Percentiles rank a stretch among this genome's conserved stretches.
Conservation (phyloP, 2,329 filamentous ascomycete species). For the Sporothrix sp. region DNA sequence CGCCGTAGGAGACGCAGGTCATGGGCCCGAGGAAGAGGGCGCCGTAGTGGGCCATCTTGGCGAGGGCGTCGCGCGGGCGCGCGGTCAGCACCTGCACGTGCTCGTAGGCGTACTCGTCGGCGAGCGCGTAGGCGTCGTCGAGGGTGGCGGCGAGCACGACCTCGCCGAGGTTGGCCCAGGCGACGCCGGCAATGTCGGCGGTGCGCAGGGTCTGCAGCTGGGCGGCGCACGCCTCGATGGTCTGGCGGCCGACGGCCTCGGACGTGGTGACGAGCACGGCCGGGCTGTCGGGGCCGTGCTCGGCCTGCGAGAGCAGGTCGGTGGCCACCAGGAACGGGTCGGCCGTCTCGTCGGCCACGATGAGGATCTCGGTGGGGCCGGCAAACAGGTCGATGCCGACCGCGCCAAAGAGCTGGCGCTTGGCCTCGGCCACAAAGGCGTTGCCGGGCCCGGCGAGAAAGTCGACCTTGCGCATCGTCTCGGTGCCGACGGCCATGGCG, state of each 20-base stretch:
- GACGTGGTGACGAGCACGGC: slow-evolving; percentile 41
- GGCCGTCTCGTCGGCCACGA: slow-evolving; percentile 38
- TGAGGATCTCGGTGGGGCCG: slow-evolving; percentile 42
- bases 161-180: slow-evolving; percentile 38
- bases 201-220: slow-evolving; percentile 34
- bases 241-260: slow-evolving; percentile 28
- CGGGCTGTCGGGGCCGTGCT: slow-evolving; percentile 43
- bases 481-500: slow-evolving; percentile 49
- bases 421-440: slow-evolving; percentile 44
- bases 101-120: slow-evolving; percentile 39
- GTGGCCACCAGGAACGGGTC: slow-evolving; percentile 36
- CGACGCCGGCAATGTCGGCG: slow-evolving; percentile 31
- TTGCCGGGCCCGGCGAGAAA: slow-evolving; percentile 47
- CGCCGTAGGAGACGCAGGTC: slow-evolving; percentile 44
- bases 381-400: slow-evolving; percentile 46
- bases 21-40: slow-evolving; percentile 41
- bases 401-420: slow-evolving; percentile 42
- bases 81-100: slow-evolving; percentile 42
- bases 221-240: slow-evolving; percentile 28
- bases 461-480: slow-evolving; percentile 44
- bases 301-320: slow-evolving; percentile 38
- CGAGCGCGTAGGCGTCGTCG: slow-evolving; percentile 34
- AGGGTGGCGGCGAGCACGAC: slow-evolving; percentile 33
- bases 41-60: slow-evolving; percentile 42
- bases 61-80: slow-evolving; percentile 36